These are phyloP conservation scores for Gloeostereum incarnatum DNA, from an alignment of 768 basidiomycete genomes.

Conservation along the genomic window DNA sequence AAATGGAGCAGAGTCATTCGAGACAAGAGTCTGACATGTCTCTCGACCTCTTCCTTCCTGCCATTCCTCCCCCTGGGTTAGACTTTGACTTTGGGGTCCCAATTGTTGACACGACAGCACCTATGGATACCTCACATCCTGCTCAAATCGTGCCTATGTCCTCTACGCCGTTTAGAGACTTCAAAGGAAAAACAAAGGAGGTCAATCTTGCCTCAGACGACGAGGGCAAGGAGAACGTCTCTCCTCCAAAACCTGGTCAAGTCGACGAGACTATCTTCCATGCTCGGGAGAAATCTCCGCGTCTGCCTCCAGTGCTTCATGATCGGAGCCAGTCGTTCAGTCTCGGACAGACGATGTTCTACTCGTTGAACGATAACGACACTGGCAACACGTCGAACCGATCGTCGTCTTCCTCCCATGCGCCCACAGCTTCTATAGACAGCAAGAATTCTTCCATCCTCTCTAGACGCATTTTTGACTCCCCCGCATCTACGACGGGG, in stretches of 20 bases:
- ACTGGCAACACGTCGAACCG: conserved; percentile 10
- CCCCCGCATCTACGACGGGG: conserved; percentile 18
- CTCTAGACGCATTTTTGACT: conserved; percentile 13
- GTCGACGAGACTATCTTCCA: conserved; percentile 40
- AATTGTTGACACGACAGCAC: conserved; percentile 17
- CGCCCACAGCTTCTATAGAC: conserved; percentile 6
- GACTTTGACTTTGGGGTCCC: conserved; percentile 28
- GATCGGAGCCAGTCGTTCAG: conserved; percentile 65
- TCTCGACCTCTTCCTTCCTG: conserved; percentile 40
- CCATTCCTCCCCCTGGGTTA: conserved; percentile 32
- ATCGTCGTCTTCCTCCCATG: conserved; percentile 10
- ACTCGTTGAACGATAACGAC: conserved; percentile 28
- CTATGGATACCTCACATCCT: conserved; percentile 9
- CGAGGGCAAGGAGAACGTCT: conserved; percentile 12
- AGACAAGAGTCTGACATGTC: conserved; percentile 42
- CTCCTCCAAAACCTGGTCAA: conserved; percentile 10
- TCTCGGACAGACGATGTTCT: conserved; percentile 56
- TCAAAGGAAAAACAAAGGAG: conserved; percentile 28
- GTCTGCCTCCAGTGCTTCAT: conserved; percentile 25
- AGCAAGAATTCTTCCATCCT: conserved; percentile 15
- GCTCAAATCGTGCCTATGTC: conserved; percentile 21
- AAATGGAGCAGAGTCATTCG: conserved; percentile 10
- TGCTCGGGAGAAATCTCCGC: conserved; percentile 26
- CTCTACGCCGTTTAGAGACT: conserved; percentile 34
- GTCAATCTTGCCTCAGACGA: conserved; percentile 5